Evolutionary conservation across 2,329 filamentous ascomycete genomes (phyloP), one percentile per base, ranked within the genome.

Genomic region (Paraphaeosphaeria sporulosa): DNA sequence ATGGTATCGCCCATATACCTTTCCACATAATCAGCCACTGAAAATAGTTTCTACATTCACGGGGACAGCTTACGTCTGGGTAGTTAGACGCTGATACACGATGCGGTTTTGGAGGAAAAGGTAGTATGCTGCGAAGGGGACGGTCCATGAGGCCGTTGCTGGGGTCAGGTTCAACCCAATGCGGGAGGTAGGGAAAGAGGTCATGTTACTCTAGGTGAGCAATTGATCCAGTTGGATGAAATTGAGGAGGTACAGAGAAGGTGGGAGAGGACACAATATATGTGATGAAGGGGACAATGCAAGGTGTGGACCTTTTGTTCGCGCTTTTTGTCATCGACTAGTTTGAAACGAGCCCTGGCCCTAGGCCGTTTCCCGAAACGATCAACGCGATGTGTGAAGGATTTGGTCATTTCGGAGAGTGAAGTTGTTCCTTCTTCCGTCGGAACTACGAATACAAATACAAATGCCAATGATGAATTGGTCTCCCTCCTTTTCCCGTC

Each of bases 121-220:
- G 52, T 80, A 76, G 64, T 82, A 82, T 5, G 72, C 73, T 6
- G 76, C 73, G 60, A 82, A 81, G 23, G 80, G 80, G 36, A 75
- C 67, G 34, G 74, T 67, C 75, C 74, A 80, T n/a, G 72, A 71
- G 62, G 78, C 76, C 53, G 78, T 77, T 38, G 75, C 72, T n/a
- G 75, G 75, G 13, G 73, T 67, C 7, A 76, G 66, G 36, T 58
- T 48, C 10, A 78, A 69, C 48, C 75, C 75, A 54, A 77, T 58
- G 57, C 71, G 74, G 50, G 64, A 65, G 27, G 69, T 48, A 6
- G 58, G 53, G 15, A 51, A 40, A 21, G 48, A 51, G 6, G 59
- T 47, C 59, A 61, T 61, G 7, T 55, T n/a, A 19, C 25, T 12
- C 1, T 49, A 13, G 25, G 9, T 25, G 13, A 30, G 13, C 17